Conservation (phyloP, 2,329 filamentous ascomycete species). For the Aspergillus spinulosporus region DNA sequence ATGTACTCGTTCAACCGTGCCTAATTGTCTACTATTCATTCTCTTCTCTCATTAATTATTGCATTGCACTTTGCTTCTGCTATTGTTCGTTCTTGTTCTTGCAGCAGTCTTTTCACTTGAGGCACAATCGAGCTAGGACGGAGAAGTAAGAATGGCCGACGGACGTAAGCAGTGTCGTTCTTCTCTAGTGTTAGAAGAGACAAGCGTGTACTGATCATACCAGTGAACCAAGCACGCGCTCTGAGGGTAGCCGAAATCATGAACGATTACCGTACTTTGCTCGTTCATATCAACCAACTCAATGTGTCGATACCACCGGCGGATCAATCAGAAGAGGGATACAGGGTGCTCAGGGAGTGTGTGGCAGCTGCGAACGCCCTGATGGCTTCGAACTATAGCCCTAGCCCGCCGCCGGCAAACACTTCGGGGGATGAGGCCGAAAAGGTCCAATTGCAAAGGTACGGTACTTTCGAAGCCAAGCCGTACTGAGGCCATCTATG, state of each 20-base stretch:
- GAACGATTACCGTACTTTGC: conserved; percentile 63
- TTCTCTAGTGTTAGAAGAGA: not conserved
- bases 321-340: conserved; percentile 61
- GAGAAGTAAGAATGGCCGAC: conserved; percentile 51
- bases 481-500: not conserved
- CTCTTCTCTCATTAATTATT: conserved; percentile 6
- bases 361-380: conserved; percentile 56
- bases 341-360: conserved; percentile 58
- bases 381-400: conserved; percentile 54
- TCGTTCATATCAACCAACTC: conserved; percentile 59
- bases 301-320: conserved; percentile 53
- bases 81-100: not conserved
- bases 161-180: conserved; percentile 49
- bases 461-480: conserved; percentile 13
- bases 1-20: conserved; percentile 11
- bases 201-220: conserved; percentile 13
- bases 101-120: not conserved
- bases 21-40: conserved; percentile 8
- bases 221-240: conserved; percentile 65
- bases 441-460: conserved; percentile 59
- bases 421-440: conserved; percentile 54
- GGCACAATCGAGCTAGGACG: not conserved
- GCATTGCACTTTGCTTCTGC: not conserved
- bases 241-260: conserved; percentile 64
- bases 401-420: conserved; percentile 42